phyloP scores from a whole-genome alignment of 257 asterid genomes.

The Capsicum pubescens region DNA sequence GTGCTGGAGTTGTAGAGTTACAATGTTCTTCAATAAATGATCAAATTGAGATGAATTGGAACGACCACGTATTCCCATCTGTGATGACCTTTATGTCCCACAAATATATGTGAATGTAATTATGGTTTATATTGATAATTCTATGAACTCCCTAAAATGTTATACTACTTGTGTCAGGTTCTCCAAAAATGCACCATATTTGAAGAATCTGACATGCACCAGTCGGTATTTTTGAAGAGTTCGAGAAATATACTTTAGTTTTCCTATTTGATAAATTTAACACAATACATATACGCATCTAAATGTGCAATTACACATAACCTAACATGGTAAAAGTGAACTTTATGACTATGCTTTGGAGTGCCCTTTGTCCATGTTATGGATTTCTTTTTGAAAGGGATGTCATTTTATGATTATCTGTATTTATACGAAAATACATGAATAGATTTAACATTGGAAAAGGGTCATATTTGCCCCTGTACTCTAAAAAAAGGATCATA shows the following conservation, averaged over 20 bases:
- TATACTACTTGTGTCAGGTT: background rate
- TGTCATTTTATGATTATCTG: background rate
- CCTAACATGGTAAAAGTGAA: background rate
- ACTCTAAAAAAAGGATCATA: no score
- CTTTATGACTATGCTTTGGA: background rate
- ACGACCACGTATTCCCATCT: background rate
- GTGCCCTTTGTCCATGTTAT: background rate
- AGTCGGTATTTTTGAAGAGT: background rate
- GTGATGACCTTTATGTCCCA: constrained; percentile 17
- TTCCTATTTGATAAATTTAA: background rate
- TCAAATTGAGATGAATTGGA: background rate
- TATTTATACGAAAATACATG: background rate
- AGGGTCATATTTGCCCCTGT: no score
- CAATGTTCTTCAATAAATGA: background rate
- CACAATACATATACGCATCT: background rate
- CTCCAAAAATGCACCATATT: background rate
- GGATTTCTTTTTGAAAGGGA: background rate
- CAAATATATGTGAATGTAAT: constrained; percentile 1
- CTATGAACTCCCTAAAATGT: background rate
- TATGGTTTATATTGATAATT: background rate
- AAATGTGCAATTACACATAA: background rate
- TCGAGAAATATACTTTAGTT: background rate
- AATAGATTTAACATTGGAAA: background rate
- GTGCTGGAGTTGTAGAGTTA: background rate
- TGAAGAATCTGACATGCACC: background rate